Percentiles rank a stretch among this genome's conserved stretches.
These are phyloP conservation scores for Argentina anserina DNA, from an alignment of 306 rosid genomes.

Conservation along the genomic window DNA sequence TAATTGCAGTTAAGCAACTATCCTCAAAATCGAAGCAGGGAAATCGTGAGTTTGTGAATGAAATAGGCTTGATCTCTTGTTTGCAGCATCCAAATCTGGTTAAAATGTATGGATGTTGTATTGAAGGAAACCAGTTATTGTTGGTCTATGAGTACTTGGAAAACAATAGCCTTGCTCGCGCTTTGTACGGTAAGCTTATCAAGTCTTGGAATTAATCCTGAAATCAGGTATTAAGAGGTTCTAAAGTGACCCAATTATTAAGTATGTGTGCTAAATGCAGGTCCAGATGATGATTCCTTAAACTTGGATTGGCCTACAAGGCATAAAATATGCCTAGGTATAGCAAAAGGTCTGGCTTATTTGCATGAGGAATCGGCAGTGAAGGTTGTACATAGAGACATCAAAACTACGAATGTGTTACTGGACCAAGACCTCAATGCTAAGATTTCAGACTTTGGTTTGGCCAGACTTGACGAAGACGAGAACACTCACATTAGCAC, in stretches of 20 bases:
- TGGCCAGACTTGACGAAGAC: conserved; percentile 58
- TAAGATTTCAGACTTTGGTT: conserved; percentile 61
- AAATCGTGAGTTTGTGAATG: conserved; percentile 55
- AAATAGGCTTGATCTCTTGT: conserved; percentile 58
- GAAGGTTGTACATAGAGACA: conserved; percentile 62
- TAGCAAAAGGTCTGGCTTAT: conserved; percentile 54
- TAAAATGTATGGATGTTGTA: conserved; percentile 23
- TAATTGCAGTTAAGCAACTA: conserved; percentile 57
- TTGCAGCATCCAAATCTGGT: conserved; percentile 33
- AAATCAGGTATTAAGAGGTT: not conserved
- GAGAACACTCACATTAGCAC: conserved; percentile 53
- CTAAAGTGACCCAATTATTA: not conserved
- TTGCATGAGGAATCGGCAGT: conserved; percentile 53
- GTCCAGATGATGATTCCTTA: conserved; percentile 6
- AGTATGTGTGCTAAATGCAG: not conserved
- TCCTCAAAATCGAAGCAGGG: conserved; percentile 57
- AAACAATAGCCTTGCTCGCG: conserved; percentile 28
- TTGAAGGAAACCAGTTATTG: conserved; percentile 25
- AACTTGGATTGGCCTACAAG: conserved; percentile 51
- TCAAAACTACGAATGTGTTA: conserved; percentile 50
- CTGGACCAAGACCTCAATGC: conserved; percentile 50
- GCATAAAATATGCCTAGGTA: conserved; percentile 48
- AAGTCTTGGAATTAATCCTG: not conserved
- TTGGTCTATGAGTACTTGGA: conserved; percentile 55
- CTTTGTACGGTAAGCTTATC: conserved; percentile 28